These are phyloP conservation scores for Olyra latifolia DNA, from an alignment of 176 grass and related monocot genomes.

Conservation along the genomic window DNA sequence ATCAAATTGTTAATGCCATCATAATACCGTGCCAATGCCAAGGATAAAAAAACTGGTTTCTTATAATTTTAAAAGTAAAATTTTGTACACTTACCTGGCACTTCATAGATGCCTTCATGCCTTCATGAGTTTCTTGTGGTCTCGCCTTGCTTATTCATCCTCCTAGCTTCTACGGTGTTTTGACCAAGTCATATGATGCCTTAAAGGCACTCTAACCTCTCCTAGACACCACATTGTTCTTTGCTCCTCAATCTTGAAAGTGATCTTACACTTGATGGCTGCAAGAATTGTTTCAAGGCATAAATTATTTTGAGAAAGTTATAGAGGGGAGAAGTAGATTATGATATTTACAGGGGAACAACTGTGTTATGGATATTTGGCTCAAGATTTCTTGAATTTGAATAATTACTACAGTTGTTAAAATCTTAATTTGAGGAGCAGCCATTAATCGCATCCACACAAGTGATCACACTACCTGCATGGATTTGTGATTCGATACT, in stretches of 20 bases:
- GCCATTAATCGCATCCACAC: not conserved
- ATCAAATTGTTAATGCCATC: conserved; percentile 2
- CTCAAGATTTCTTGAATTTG: not conserved
- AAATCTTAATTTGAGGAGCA: not conserved
- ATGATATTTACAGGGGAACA: not conserved
- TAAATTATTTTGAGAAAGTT: not conserved
- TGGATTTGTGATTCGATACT: not conserved
- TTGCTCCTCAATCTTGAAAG: not conserved
- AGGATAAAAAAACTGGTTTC: not conserved
- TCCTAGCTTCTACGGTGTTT: conserved; percentile 8
- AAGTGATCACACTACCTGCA: not conserved
- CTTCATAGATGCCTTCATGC: not conserved
- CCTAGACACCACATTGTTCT: not conserved
- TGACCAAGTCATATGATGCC: conserved; percentile 7
- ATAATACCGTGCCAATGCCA: not conserved
- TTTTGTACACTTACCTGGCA: not conserved
- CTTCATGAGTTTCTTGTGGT: conserved; percentile 16
- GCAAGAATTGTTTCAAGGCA: not conserved
- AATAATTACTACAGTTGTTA: not conserved
- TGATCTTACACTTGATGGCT: not conserved
- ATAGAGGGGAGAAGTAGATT: not conserved
- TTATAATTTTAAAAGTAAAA: not conserved
- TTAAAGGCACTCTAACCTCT: not conserved
- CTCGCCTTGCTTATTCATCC: not conserved
- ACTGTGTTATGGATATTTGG: not conserved